Evolutionary conservation across 164 flowering plant genomes (phyloP), one percentile per base, ranked within the genome.

Genomic region (Euptelea pleiosperma): DNA sequence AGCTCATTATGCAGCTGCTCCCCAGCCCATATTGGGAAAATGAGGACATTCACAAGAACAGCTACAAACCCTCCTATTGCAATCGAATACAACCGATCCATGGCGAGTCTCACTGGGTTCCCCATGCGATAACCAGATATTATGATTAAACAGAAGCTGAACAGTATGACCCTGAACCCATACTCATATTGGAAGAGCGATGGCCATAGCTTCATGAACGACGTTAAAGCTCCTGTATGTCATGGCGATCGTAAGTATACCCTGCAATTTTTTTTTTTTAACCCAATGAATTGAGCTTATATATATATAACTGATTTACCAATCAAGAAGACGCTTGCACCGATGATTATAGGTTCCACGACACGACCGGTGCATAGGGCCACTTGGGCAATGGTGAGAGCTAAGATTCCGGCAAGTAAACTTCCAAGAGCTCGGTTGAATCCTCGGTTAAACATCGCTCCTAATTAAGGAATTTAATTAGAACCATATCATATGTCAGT

Each of bases 381-480:
- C 8, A 79, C 42, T 73, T 85, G 82, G 60, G 71, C 80, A 18
- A 83, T 60, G 12, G 57, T 60, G 35, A 89, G 63, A 12, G 90
- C 94, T 1, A 89, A 62, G 51, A 82, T 58, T 65, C 91, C 96
- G 1, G 96, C 96, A 34, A 85, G 78, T 58, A 86, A 62, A 66
- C 94, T 89, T 60, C 96, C 96, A 3, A 89, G 76, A n/a, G 89
- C 91, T 28, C 94, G 70, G 62, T 89, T 89, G 79, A 89, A 80
- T 52, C 96, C 96, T 61, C 80, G 64, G 55, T 83, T 86, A 34
- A 85, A 85, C 11, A 94, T 89, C 8, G 87, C 82, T 18, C 96
- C 96, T n/a, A n/a, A n/a, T 89, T 37, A 1, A 55, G 19, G 50
- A 66, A 60, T 10, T n/a, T n/a, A n/a, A n/a, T 35, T 26, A 53